These are phyloP conservation scores for Haemoproteus tartakovskyi DNA, from an alignment of 169 alveolate species.

Conservation along the genomic window DNA sequence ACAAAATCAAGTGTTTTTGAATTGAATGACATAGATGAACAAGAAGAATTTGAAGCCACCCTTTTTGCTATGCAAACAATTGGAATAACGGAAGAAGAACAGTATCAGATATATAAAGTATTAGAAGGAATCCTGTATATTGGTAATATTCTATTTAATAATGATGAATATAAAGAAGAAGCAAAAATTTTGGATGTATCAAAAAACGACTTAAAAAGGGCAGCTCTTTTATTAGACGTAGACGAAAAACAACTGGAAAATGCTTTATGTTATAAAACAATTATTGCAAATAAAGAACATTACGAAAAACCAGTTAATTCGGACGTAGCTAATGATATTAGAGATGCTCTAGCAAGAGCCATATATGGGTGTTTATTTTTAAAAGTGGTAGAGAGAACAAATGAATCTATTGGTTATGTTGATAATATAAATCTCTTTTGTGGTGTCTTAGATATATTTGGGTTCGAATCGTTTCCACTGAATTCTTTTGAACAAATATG, in stretches of 20 bases:
- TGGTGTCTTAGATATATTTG: constrained; percentile 96
- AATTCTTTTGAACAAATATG: constrained; percentile 96
- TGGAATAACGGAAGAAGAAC: constrained; percentile 82
- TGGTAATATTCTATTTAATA: constrained; percentile 87
- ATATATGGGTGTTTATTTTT: constrained; percentile 93
- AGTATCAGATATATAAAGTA: constrained; percentile 76
- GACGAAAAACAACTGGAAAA: constrained; percentile 69
- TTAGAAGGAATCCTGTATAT: constrained; percentile 85
- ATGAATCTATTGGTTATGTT: constrained; percentile 84
- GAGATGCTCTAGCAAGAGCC: constrained; percentile 96
- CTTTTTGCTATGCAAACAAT: constrained; percentile 86
- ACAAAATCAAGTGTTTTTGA: constrained; percentile 74
- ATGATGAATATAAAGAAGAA: constrained; percentile 73
- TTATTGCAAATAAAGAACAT: constrained; percentile 76
- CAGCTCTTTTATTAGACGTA: constrained; percentile 70
- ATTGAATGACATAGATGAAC: constrained; percentile 84
- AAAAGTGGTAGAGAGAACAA: constrained; percentile 92
- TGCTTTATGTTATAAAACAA: constrained; percentile 75
- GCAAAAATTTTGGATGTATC: constrained; percentile 68
- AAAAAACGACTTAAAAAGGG: constrained; percentile 68
- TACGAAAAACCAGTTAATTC: constrained; percentile 79
- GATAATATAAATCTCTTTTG: constrained; percentile 73
- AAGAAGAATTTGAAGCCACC: constrained; percentile 83
- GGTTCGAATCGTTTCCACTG: constrained; percentile 95
- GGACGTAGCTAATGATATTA: constrained; percentile 81